Evolutionary conservation across 495 filamentous ascomycete species (phyloP), one percentile per base, ranked within the genome.

Genomic region (Hyaloscypha bicolor): DNA sequence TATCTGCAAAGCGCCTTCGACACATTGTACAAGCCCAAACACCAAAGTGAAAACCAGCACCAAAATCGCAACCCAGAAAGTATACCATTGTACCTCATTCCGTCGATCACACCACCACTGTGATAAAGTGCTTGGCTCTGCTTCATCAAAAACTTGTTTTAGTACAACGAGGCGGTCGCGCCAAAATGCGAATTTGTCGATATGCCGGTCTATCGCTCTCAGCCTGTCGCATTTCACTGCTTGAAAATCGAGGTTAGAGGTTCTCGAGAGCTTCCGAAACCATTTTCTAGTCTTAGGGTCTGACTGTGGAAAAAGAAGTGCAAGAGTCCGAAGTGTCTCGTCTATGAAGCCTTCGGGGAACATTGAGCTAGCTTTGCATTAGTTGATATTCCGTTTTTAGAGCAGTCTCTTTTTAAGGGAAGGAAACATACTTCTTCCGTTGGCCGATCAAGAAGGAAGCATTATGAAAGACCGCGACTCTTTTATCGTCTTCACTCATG

Each of bases 71-170:
- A 85, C 77, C 84, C 85, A 87, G 55, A 86, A 83, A 16, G 82
- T 82, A 64, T 83, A 85, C 81, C 82, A 86, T 68, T 86, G 82
- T 0, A 79, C 77, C 14, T 76, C 73, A 59, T 83, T 82, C 8
- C 85, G 70, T 58, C 82, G 63, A 70, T 87, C 83, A 51, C 75
- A 70, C 82, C 83, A 86, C 81, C 81, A 83, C 69, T 86, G 80
- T 1, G 65, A 68, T 0, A 86, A 55, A 4, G 66, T 83, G 8
- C 65, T 69, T 30, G 85, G 85, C 32, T 75, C 71, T 0, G 82
- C 71, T 33, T 87, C 76, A 68, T 88, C 86, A 64, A 82, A 86
- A 0, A 74, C 76, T 61, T 82, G 72, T 67, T 86, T 84, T 31
- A 88, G 74, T 3, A 83, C 76, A 1, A 83, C 74, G 0, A 87